Evolutionary conservation across 2,329 filamentous ascomycete genomes (phyloP), one percentile per base, ranked within the genome.

Genomic region (Colletotrichum filicis): DNA sequence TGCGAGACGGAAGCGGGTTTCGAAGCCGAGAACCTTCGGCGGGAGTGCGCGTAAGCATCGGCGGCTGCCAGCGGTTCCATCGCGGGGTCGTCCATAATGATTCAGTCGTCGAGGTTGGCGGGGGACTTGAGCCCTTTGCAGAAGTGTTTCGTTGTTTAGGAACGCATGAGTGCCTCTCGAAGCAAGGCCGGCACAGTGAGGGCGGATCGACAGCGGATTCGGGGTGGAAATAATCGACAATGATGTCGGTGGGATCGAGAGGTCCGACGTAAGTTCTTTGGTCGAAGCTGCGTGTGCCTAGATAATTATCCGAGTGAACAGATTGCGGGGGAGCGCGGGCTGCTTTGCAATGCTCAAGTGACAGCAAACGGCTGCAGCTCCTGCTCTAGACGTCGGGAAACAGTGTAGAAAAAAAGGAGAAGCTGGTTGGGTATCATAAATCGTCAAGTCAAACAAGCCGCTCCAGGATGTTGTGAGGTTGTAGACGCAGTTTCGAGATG

Each of bases 11-110:
- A 62, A 9, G 68, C 9, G 32, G 61, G 30, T 61, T 58, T 35
- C 28, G 68, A 69, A 12, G 72, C 68, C n/a, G 75, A 76, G 11
- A 71, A 55, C 32, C 79, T 77, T 4, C 74, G 78, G n/a, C 78
- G 78, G 19, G 77, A 76, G 69, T 80, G 79, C 42, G 77, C 78
- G 42, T 77, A 65, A 7, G 74, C 74, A 74, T 80, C 79, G 65
- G 76, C 76, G 28, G 71, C 73, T 62, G 77, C 72, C 52, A 79
- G 70, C 49, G 77, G 74, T 60, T 78, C 79, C 72, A 69, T 65
- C 37, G 70, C 74, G n/a, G 76, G 46, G 74, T 77, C 77, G 55
- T 73, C 75, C 78, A 79, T 79, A 16, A 24, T 73, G 72, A 72
- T 58, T 28, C 58, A 30, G n/a, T 73, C n/a, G 60, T 73, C 42